phyloP scores from a whole-genome alignment of 495 filamentous ascomycete species.

The Penicillium parvum region DNA sequence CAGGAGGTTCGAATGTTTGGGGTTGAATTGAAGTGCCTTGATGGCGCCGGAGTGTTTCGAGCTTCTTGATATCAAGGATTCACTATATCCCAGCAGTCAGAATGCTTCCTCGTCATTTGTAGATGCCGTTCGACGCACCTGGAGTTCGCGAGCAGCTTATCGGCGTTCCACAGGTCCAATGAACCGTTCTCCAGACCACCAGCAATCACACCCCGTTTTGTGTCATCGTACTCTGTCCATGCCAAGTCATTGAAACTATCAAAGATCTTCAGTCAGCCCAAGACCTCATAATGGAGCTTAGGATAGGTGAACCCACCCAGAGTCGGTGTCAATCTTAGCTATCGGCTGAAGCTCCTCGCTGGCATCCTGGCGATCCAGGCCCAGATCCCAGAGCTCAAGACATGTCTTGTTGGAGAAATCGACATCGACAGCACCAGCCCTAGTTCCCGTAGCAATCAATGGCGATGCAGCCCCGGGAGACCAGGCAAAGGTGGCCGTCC shows the following conservation, averaged over 20 bases:
- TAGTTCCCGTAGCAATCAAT: slow-evolving; percentile 89
- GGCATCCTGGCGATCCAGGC: slow-evolving; percentile 65
- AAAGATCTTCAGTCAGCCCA: slow-evolving; percentile 8
- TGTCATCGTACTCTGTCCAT: slow-evolving; percentile 77
- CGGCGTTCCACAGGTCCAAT: slow-evolving; percentile 93
- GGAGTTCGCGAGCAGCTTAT: slow-evolving; percentile 67
- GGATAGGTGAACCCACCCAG: slow-evolving; percentile 58
- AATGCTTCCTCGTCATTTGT: slow-evolving; percentile 2
- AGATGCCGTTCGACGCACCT: slow-evolving; percentile 35
- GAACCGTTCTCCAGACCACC: slow-evolving; percentile 94
- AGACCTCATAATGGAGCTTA: background rate
- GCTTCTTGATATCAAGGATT: slow-evolving; percentile 80
- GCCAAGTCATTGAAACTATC: slow-evolving; percentile 93
- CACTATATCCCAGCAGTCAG: slow-evolving; percentile 43
- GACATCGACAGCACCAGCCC: slow-evolving; percentile 89
- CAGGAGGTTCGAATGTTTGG: slow-evolving; percentile 83
- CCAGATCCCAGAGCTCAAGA: slow-evolving; percentile 94
- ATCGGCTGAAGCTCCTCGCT: slow-evolving; percentile 80
- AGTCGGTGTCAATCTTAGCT: slow-evolving; percentile 79
- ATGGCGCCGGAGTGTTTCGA: slow-evolving; percentile 90
- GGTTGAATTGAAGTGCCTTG: slow-evolving; percentile 97
- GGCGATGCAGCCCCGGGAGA: slow-evolving; percentile 71
- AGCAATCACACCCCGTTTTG: slow-evolving; percentile 81
- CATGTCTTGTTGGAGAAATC: slow-evolving; percentile 97
- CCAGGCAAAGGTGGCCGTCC: slow-evolving; percentile 97